Base-by-base conservation (phyloP, 169 alveolate genomes). In the Eimeria acervulina region DNA sequence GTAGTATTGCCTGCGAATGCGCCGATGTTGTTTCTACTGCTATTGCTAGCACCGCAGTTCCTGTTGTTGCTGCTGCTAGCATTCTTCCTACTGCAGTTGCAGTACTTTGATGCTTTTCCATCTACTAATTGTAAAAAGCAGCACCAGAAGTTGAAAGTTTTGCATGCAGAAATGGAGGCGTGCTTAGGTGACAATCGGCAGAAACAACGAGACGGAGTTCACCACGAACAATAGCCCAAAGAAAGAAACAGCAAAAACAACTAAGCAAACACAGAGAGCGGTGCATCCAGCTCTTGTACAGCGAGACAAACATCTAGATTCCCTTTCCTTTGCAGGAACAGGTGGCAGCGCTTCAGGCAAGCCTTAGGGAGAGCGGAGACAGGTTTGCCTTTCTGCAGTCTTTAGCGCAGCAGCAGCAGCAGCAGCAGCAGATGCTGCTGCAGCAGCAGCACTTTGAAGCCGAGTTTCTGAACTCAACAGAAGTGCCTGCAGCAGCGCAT, bases 331-430 rank as follows among this genome's bases (percentile, higher is more conserved):
- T 61, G 40, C 87, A 76, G 87, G 87, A 76, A 40, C 87, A 76
- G 47, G 87, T 76, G 36, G 87, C 87, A 40, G 87, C 87, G 33
- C 87, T 76, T 40, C 87, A 76, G 87, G 87, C 87, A 5, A 76
- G 87, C 87, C 52, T 76, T n/a, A 28, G 59, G 59, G 87, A 76
- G 23, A 76, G 87, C 87, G 87, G 87, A 38, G 87, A 76, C 52
- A 8, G 87, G 33, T 76, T 76, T 76, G 87, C 87, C 52, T 76
- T 76, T 61, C 87, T 76, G 44, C 87, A 76, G 59, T 59, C 68
- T 21, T 59, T 59, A 59, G 68, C 68, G 68, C 68, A 59, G 68
- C 68, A 21, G 68, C 68, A 76, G 87, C 87, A 76, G 87, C 87
- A 42, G 87, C n/a, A n/a, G n/a, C n/a, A n/a, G n/a, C n/a, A n/a